Base-by-base conservation (phyloP, 2,329 filamentous ascomycete species). In the Alternaria dauci region DNA sequence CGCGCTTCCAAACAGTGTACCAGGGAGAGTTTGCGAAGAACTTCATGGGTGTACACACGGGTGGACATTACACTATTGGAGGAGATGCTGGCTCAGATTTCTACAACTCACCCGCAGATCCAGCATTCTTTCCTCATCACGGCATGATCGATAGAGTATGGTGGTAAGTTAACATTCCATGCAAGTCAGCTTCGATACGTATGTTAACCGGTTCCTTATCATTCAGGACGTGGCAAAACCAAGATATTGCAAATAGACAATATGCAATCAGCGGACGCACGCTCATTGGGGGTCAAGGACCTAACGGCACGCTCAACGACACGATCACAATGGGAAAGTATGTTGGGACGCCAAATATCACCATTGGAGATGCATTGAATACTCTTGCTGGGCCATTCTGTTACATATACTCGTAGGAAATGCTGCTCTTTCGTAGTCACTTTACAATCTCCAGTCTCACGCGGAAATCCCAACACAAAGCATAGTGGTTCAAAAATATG, bases 51-150 rank as follows among this genome's bases (percentile, higher is more conserved):
- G 78, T 83, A 1, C 83, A 84, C 62, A 78, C 79, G 2, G 81
- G 72, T 2, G 82, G 81, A 7, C 82, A 84, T 63, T 81, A 80
- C 65, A 77, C 78, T 5, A 76, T 81, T 8, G 52, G 44, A 14
- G 59, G 53, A 18, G 58, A 61, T 23, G 52, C 52, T 11, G 57
- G 58, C 3, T 50, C 47, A 28, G 65, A 84, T 70, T 73, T 82
- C 51, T 83, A 79, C 64, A 77, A 79, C 6, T 81, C 78, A 4
- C 81, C 83, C 4, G 77, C 75, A 3, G 82, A 85, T 34, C 81
- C 81, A 5, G 51, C 72, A n/a, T 85, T 85, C 72, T 85, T 76
- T 66, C 73, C 81, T 25, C 82, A 84, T 64, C 83, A 84, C 56
- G 77, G 75, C 3, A 79, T 80, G 72, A 80, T 84, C 39, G 83